Base-by-base conservation (phyloP, 495 filamentous ascomycete genomes). In the Darksidea phi region DNA sequence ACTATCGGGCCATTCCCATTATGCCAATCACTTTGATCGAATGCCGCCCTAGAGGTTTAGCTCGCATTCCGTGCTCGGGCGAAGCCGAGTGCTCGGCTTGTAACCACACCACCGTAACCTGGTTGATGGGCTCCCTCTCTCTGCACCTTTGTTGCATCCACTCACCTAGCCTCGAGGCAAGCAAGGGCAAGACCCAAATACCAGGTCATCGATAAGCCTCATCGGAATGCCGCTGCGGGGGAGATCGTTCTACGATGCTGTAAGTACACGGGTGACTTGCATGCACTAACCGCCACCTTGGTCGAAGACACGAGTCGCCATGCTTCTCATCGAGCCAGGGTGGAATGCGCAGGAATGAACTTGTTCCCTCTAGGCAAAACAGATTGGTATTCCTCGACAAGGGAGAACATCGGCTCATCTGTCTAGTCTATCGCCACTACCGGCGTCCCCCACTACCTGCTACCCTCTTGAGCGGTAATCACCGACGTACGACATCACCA, bases 191-290 rank as follows among this genome's bases (percentile, higher is more conserved):
- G 20, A 20, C 54, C 61, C 61, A 41, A 55, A 37, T 11, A 64
- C 61, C 61, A 49, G 61, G 61, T 64, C 49, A 37, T 47, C 50
- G 26, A 37, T 17, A 64, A 59, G 54, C 48, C 54, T 64, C 55
- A 49, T 64, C 55, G 55, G 61, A 59, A 64, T 59, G 37, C 54
- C 54, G 48, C 38, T 38, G 38, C 28, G 24, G 47, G 32, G 24
- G 49, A 59, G 54, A 64, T 64, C 50, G 61, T 63, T 63, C 54
- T 55, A 26, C 18, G 37, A 48, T 47, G 61, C 23, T 54, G 49
- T 41, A 64, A 48, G 6, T 34, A 43, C 49, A 55, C 55, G 54
- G 48, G 61, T 59, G 55, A 64, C 61, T 59, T 59, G 61, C 61
- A 64, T 59, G 20, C 24, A 51, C 48, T 36, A 59, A 23, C 28